Evolutionary conservation across 176 grass and related monocot species (phyloP).

Genomic region (Carex myosuroides): DNA sequence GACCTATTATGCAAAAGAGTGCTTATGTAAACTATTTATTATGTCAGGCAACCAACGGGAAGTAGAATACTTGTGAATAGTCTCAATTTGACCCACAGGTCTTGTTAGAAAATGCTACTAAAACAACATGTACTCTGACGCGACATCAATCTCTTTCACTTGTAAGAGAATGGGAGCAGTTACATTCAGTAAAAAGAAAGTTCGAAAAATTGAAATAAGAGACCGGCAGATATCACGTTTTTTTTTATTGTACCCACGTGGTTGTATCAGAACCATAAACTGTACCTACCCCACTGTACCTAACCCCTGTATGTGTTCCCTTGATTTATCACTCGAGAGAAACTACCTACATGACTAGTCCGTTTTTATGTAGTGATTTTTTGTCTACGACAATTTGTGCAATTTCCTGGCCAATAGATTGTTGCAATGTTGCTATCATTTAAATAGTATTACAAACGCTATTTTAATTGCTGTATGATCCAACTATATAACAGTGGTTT

Average conservation of each 20-base stretch:
- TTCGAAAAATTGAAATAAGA: not conserved
- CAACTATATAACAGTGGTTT: not conserved
- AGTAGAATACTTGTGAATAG: not conserved
- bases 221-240: not conserved
- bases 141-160: not conserved
- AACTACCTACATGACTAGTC: not conserved
- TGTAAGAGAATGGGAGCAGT: not conserved
- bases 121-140: not conserved
- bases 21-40: not conserved
- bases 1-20: not conserved
- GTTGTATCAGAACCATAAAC: not conserved
- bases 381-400: not conserved
- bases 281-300: not conserved
- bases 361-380: not conserved
- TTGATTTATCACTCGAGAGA: not conserved
- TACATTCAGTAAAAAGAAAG: not conserved
- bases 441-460: not conserved
- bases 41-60: not conserved
- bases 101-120: not conserved
- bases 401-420: not conserved
- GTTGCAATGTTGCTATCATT: not conserved
- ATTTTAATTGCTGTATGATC: not conserved
- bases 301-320: not conserved
- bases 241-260: not conserved
- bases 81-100: not conserved